Evolutionary conservation across 192 early-diverging fungal species (phyloP).

Genomic region (Coemansia sp.): DNA sequence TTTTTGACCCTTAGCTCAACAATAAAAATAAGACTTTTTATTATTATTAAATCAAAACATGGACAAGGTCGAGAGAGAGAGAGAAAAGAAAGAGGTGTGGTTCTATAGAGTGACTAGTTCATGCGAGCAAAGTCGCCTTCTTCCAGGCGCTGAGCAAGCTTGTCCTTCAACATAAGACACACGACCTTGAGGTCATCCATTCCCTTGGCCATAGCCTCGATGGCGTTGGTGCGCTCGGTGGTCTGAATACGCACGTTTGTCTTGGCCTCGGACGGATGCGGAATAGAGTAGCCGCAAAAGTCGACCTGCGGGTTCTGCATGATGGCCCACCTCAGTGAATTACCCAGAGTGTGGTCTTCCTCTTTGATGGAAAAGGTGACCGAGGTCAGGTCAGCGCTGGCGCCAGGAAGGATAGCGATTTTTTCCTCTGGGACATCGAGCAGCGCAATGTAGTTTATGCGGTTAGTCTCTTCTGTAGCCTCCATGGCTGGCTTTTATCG

Average conservation of each 20-base stretch:
- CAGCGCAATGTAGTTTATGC: slow-evolving; percentile 36
- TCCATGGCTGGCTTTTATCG: slow-evolving; percentile 1
- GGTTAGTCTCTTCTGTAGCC: background rate
- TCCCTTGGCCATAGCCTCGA: slow-evolving; percentile 83
- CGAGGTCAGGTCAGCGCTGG: slow-evolving; percentile 65
- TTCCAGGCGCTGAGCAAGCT: slow-evolving; percentile 60
- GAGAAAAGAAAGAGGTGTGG: background rate
- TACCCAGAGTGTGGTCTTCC: slow-evolving; percentile 97
- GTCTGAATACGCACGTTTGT: slow-evolving; percentile 94
- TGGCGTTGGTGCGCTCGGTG: slow-evolving; percentile 67
- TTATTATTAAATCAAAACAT: background rate
- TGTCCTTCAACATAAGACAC: slow-evolving; percentile 62
- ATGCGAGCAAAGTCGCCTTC: slow-evolving; percentile 57
- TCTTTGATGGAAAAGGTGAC: slow-evolving; percentile 86
- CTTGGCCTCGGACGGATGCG: slow-evolving; percentile 93
- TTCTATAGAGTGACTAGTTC: slow-evolving; percentile 6
- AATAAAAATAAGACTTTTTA: background rate
- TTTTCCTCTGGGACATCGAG: slow-evolving; percentile 38
- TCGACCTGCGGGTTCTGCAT: slow-evolving; percentile 92
- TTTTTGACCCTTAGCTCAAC: too few relatives aligned
- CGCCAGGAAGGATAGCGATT: slow-evolving; percentile 54
- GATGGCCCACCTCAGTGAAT: slow-evolving; percentile 85
- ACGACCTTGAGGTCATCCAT: slow-evolving; percentile 77
- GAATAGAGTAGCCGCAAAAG: slow-evolving; percentile 95
- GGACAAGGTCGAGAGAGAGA: background rate